Evolutionary conservation across 208 protist genomes (phyloP), one percentile per base, ranked within the genome.

Genomic region (Tetramitus jugosus): DNA sequence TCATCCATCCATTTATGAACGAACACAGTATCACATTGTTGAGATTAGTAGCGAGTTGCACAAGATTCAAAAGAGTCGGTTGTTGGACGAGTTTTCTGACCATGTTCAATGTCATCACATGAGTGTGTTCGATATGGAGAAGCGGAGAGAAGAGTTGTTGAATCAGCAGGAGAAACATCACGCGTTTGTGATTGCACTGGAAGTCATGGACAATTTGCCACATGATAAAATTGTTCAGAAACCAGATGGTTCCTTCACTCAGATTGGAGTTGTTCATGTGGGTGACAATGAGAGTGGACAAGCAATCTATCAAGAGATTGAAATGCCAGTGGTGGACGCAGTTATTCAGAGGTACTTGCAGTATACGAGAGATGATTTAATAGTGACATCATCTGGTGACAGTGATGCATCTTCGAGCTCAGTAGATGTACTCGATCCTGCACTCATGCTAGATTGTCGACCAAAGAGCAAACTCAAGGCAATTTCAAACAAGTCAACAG

Each of bases 11-110:
- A 81, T 91, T 40, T 94, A 94, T 82, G 84, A 76, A 39, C 69
- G 77, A 20, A 90, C 87, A 79, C 87, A 94, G 78, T 94, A 92
- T 84, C 86, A 92, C 79, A 89, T 88, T 23, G 83, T 94, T 14
- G 91, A 94, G 77, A 81, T 87, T 82, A 91, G 90, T 79, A 84
- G 87, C 17, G 79, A 88, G 61, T 83, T 92, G 10, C 86, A 92
- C 60, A 84, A 79, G 77, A 68, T 87, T 17, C 89, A 92, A 72
- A 88, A 88, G 45, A 85, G 90, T 72, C 81, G 83, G 29, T 84
- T 91, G 17, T 84, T 91, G 42, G 81, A 89, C 52, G 91, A 91
- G 77, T 29, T 1, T 17, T 29, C 31, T 35, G 88, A 92, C 76
- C 85, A 92, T 83, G 83, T 91, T 1, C 83, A 86, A 23, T 82